Evolutionary conservation across 2,329 filamentous ascomycete genomes (phyloP), one percentile per base, ranked within the genome.

Genomic region (Ophiostoma sp.): DNA sequence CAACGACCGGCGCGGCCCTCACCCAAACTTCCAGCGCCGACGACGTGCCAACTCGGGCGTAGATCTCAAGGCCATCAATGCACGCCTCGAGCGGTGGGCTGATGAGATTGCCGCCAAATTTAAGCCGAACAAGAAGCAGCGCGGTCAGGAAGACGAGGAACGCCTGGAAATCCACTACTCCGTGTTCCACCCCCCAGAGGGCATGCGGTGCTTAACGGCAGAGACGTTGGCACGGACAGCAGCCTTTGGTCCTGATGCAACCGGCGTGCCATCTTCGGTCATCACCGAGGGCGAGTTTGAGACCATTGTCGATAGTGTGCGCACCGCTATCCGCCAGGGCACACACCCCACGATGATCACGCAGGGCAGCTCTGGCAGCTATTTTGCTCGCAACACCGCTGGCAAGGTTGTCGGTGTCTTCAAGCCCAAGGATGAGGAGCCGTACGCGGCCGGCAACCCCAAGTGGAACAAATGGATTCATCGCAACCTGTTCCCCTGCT

Each of bases 381-480:
- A 99, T 81, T 99, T 99, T 84, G 95, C 95, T 35, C 87, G 94
- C 71, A 96, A 97, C 76, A 87, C 87, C 0, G 90, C 94, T 70
- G 95, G 95, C 68, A 97, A 96, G 81, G 92, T 97, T 20, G 93
- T 99, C 4, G 95, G 94, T 48, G 95, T 99, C 4, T 99, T 99
- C 82, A 99, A 99, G 79, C 95, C 95, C 60, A 99, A 99, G 81
- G 95, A 99, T 76, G 95, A 99, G 81, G 96, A 99, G 79, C 95
- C 95, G 0, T 99, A 97, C 77, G 95, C 95, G 1, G 95, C 92
- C 41, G 91, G 93, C 75, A 99, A 99, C 77, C 95, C 95, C 6
- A 99, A 99, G 79, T 98, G 94, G 94, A 98, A 96, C 75, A 99
- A 99, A 81, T 99, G 95, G 95, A 94, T 99, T 82, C 95, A 99